Conservation (phyloP, 805 yeast genomes). For the Jamesozyma lodderae region DNA sequence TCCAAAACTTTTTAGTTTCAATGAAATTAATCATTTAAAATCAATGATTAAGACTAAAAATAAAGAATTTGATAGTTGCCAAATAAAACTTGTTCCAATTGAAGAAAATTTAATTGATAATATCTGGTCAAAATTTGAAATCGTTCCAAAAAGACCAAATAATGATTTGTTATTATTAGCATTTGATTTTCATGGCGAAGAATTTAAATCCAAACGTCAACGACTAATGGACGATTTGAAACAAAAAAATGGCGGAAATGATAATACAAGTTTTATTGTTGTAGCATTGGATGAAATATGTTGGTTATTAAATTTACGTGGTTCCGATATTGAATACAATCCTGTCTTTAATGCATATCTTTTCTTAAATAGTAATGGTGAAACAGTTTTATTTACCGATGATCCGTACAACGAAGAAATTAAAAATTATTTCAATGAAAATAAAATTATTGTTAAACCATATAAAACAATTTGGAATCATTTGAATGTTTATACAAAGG, state of each 20-base stretch:
- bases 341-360: slow-evolving; percentile 75
- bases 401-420: slow-evolving; percentile 34
- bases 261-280: slow-evolving; percentile 40
- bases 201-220: slow-evolving; percentile 46
- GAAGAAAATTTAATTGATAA: slow-evolving; percentile 61
- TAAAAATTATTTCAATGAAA: slow-evolving; percentile 34
- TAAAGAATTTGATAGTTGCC: slow-evolving; percentile 16
- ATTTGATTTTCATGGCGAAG: slow-evolving; percentile 55
- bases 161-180: slow-evolving; percentile 44
- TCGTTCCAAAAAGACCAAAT: slow-evolving; percentile 47
- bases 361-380: slow-evolving; percentile 35
- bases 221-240: slow-evolving; percentile 35
- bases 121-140: slow-evolving; percentile 65
- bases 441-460: slow-evolving; percentile 40
- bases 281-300: slow-evolving; percentile 83
- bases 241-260: slow-evolving; percentile 11
- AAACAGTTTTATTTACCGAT: slow-evolving; percentile 47
- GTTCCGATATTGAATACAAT: slow-evolving; percentile 71
- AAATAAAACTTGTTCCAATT: slow-evolving; percentile 41
- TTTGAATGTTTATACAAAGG: slow-evolving; percentile 26
- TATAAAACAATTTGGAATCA: slow-evolving; percentile 56
- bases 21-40: slow-evolving; percentile 27
- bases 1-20: slow-evolving; percentile 58
- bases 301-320: slow-evolving; percentile 81
- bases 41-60: slow-evolving; percentile 16